These are phyloP conservation scores for Fomitopsis palustris DNA, from an alignment of 1,284 basidiomycete species.

Conservation along the genomic window DNA sequence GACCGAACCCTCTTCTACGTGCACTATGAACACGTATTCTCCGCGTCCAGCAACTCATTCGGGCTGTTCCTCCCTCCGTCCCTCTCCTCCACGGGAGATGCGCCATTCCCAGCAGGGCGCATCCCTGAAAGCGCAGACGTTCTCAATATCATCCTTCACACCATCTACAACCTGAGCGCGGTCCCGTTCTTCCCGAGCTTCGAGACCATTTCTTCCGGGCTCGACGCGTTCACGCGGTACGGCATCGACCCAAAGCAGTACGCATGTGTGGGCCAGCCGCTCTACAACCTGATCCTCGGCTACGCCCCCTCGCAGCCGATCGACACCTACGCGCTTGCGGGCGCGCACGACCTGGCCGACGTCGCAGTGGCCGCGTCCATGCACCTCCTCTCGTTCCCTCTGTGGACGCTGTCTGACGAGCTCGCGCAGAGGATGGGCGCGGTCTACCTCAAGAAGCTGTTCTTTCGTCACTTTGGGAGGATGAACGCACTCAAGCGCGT, in stretches of 20 bases:
- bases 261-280: constrained; percentile 16
- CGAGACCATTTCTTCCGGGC: constrained; percentile 18
- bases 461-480: constrained; percentile 33
- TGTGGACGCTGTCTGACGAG: constrained; percentile 29
- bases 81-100: neutral
- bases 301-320: constrained; percentile 27
- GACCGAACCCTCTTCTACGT: constrained; percentile 26
- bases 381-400: constrained; percentile 29
- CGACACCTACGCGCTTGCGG: constrained; percentile 34
- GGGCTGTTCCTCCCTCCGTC: neutral
- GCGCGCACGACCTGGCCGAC: constrained; percentile 25
- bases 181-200: constrained; percentile 20
- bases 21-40: constrained; percentile 13
- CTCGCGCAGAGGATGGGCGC: constrained; percentile 30
- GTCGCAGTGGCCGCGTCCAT: constrained; percentile 31
- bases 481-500: constrained; percentile 30
- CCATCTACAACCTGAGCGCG: constrained; percentile 28
- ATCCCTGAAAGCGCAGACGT: constrained; percentile 23
- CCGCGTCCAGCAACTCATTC: constrained; percentile 19
- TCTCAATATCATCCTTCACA: constrained; percentile 30
- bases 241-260: constrained; percentile 18
- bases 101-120: neutral
- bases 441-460: constrained; percentile 33
- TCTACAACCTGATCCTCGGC: constrained; percentile 24
- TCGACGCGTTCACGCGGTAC: constrained; percentile 25